Percentiles rank a stretch among this genome's conserved stretches.
Evolutionary conservation across 2,329 filamentous ascomycete species (phyloP).

Genomic region (Colletotrichum ledebouriae): DNA sequence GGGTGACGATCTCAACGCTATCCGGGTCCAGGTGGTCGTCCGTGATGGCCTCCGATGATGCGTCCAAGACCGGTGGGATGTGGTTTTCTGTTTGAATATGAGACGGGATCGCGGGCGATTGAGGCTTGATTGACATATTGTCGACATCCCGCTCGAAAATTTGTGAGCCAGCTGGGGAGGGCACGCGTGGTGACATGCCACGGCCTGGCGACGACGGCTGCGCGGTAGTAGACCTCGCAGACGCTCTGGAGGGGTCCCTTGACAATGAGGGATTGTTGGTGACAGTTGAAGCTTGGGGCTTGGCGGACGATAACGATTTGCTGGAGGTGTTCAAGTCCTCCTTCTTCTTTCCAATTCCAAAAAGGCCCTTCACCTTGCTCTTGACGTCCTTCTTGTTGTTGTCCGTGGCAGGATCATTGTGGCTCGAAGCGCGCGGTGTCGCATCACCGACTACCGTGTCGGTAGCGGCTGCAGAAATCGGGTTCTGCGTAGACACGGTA

Average conservation of each 20-base stretch:
- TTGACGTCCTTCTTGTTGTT: conserved; percentile 64
- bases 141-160: conserved; percentile 98
- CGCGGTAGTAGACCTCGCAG: conserved; percentile 54
- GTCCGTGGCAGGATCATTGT: conserved; percentile 49
- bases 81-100: conserved; percentile 96
- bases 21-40: conserved; percentile 88
- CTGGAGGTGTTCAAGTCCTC: conserved; percentile 57
- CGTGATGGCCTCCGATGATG: conserved; percentile 92
- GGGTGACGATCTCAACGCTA: conserved; percentile 92
- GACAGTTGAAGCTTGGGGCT: conserved; percentile 44
- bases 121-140: conserved; percentile 78
- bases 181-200: conserved; percentile 78
- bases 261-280: conserved; percentile 48
- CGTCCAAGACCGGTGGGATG: conserved; percentile 91
- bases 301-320: conserved; percentile 43
- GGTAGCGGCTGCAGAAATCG: conserved; percentile 47
- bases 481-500: conserved; percentile 47
- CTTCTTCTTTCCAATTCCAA: conserved; percentile 75
- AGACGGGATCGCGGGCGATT: conserved; percentile 87
- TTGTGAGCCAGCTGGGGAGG: conserved; percentile 81
- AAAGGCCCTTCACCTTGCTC: conserved; percentile 70
- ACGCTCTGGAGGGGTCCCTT: conserved; percentile 53
- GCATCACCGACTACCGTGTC: conserved; percentile 50
- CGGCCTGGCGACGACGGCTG: conserved; percentile 75
- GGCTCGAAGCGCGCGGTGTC: conserved; percentile 50